phyloP scores from a whole-genome alignment of 257 asterid genomes.

The Voacanga thouarsii region DNA sequence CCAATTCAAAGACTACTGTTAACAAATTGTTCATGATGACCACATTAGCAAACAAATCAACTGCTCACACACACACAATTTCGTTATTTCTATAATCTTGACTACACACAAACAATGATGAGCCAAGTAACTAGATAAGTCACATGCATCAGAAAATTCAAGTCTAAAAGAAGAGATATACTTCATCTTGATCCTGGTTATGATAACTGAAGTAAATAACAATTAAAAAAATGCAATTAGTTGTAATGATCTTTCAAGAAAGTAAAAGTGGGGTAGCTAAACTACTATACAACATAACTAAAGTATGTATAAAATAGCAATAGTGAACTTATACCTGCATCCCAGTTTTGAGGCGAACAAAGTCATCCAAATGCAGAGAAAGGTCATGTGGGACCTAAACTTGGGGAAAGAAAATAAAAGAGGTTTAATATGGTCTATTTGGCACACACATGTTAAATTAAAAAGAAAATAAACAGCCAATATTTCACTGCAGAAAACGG shows the following conservation, averaged over 20 bases:
- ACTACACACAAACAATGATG: not conserved
- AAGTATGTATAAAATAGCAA: not conserved
- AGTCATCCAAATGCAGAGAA: slow-evolving; percentile 77
- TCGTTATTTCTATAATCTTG: not conserved
- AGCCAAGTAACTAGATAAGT: not conserved
- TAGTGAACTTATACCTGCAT: slow-evolving; percentile 61
- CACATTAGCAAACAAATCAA: not conserved
- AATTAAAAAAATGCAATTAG: not conserved
- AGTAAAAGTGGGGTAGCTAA: not conserved
- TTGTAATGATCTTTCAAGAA: not conserved
- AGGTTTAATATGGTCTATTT: not conserved
- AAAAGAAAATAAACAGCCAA: not conserved
- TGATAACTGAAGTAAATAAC: not conserved
- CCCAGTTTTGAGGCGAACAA: slow-evolving; percentile 72
- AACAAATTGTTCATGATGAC: not conserved
- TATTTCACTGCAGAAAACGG: not conserved
- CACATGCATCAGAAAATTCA: not conserved
- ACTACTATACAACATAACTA: not conserved
- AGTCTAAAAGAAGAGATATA: not conserved
- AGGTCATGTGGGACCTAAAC: slow-evolving; percentile 73
- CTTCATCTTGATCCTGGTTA: not conserved
- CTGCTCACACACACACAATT: no score
- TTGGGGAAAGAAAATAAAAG: slow-evolving; percentile 13
- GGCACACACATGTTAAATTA: not conserved
- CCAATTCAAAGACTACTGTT: not conserved